Evolutionary conservation across 2,329 filamentous ascomycete genomes (phyloP).

Genomic region (Microsporum canis): DNA sequence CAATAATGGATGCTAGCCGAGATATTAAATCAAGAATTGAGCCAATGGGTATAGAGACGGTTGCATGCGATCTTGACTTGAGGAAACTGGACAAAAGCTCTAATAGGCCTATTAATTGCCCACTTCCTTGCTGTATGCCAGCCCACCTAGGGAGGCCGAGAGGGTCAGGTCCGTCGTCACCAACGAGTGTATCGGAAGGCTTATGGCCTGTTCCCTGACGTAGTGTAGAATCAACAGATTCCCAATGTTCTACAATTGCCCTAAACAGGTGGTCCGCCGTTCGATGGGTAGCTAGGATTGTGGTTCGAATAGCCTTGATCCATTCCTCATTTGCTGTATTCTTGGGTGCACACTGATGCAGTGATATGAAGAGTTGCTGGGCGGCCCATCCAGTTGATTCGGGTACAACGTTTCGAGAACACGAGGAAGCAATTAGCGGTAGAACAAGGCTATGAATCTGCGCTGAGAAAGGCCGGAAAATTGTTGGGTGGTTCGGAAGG

Average conservation of each 20-base stretch:
- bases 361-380: conserved; percentile 54
- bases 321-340: conserved; percentile 67
- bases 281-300: conserved; percentile 54
- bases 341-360: conserved; percentile 73
- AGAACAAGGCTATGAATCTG: conserved; percentile 55
- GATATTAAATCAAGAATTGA: conserved; percentile 56
- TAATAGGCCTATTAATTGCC: conserved; percentile 57
- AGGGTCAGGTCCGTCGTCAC: conserved; percentile 31
- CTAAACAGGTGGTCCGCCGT: conserved; percentile 69
- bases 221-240: conserved; percentile 46
- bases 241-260: conserved; percentile 70
- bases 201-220: conserved; percentile 25
- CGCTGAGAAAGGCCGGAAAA: conserved; percentile 62
- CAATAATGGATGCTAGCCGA: conserved; percentile 55
- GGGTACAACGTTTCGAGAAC: conserved; percentile 40
- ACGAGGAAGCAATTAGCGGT: conserved; percentile 53
- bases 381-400: conserved; percentile 46
- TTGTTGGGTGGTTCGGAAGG: conserved; percentile 69
- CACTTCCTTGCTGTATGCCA: conserved; percentile 61
- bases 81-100: conserved; percentile 54
- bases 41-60: conserved; percentile 57
- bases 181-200: conserved; percentile 26
- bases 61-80: conserved; percentile 49
- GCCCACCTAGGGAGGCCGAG: conserved; percentile 56
- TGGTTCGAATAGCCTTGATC: conserved; percentile 52